Conservation (phyloP, 176 grass and related monocot genomes). For the Aegilops sharonensis region DNA sequence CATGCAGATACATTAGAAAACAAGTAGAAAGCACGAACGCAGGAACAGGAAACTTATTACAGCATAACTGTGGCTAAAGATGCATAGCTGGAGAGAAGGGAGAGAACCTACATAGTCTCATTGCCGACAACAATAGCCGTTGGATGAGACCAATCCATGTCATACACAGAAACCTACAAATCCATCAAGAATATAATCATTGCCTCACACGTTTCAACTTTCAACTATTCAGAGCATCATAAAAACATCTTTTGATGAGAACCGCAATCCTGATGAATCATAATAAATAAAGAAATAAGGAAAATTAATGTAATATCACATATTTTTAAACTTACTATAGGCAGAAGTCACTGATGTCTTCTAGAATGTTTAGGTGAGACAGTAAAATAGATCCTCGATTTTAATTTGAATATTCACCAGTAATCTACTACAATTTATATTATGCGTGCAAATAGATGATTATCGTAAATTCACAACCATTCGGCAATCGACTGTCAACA, state of each 20-base stretch:
- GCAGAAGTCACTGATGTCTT: not conserved
- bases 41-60: not conserved
- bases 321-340: not conserved
- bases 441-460: not conserved
- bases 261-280: conserved; percentile 20
- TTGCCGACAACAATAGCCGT: conserved; percentile 97
- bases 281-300: not conserved
- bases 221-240: not conserved
- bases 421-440: not conserved
- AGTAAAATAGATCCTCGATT: not conserved
- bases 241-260: conserved; percentile 9
- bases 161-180: conserved; percentile 84
- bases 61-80: conserved; percentile 10
- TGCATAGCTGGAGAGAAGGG: conserved; percentile 14
- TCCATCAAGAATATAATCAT: conserved; percentile 29
- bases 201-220: not conserved
- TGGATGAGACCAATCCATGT: conserved; percentile 97
- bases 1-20: not conserved
- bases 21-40: not conserved
- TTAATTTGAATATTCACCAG: not conserved
- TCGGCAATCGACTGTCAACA: not conserved
- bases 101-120: conserved; percentile 63
- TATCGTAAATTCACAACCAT: not conserved
- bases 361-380: not conserved
- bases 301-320: not conserved